Conservation (phyloP, 1,284 basidiomycete species). For the Ceratobasidium sp. region DNA sequence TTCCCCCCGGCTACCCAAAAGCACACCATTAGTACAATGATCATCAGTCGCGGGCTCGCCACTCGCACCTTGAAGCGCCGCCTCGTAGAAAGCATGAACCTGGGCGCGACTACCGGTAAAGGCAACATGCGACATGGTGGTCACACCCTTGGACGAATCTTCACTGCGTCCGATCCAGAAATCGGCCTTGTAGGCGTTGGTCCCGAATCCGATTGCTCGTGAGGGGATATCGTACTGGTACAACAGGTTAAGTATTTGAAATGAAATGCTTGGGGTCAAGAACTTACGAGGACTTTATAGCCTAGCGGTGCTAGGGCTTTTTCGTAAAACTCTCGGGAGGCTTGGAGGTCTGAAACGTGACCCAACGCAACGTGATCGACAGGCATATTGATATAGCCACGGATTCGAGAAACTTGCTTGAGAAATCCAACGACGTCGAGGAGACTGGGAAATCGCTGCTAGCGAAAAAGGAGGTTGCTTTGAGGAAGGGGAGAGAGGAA, state of each 20-base stretch:
- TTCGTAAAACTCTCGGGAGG: constrained; percentile 5
- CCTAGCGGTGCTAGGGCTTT: constrained; percentile 25
- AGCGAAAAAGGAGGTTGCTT: no score
- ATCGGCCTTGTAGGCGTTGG: background rate
- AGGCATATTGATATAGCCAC: background rate
- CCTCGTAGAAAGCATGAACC: constrained; percentile 30
- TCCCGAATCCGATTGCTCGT: constrained; percentile 13
- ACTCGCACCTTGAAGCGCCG: constrained; percentile 19
- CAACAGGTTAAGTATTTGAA: background rate
- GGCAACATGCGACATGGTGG: constrained; percentile 5
- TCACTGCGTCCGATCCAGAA: no score
- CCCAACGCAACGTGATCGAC: constrained; percentile 17
- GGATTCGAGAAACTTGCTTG: background rate
- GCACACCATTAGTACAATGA: background rate
- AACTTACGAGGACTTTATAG: constrained; percentile 20
- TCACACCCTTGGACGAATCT: no score
- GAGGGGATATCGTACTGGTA: background rate
- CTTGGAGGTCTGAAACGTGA: background rate
- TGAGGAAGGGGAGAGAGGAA: no score
- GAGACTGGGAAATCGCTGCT: no score
- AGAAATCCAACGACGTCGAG: no score
- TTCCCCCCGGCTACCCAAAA: constrained; percentile 18
- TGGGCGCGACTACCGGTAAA: constrained; percentile 26
- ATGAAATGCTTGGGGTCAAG: no score
- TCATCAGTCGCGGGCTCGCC: background rate